phyloP scores from a whole-genome alignment of 257 asterid species.

The Solanum stenotomum region DNA sequence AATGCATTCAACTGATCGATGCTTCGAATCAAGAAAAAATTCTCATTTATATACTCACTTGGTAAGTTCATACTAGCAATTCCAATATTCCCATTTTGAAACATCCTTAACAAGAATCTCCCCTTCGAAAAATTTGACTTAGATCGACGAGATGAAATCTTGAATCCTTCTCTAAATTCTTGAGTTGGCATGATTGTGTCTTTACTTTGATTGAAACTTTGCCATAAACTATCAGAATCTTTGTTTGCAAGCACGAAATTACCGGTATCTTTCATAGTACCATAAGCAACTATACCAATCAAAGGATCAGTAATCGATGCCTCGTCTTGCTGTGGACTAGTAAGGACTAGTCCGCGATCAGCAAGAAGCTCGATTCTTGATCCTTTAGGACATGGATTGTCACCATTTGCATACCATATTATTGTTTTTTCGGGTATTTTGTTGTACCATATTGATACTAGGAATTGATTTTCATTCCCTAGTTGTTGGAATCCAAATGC shows the following conservation, averaged over 20 bases:
- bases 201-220: slow-evolving; percentile 15
- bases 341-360: slow-evolving; percentile 20
- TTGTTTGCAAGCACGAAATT: slow-evolving; percentile 17
- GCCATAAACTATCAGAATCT: slow-evolving; percentile 14
- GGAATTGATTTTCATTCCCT: slow-evolving; percentile 11
- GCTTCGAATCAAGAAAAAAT: slow-evolving; percentile 7
- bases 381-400: slow-evolving; percentile 14
- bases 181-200: slow-evolving; percentile 38
- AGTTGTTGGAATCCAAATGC: slow-evolving; percentile 34
- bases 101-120: slow-evolving; percentile 22
- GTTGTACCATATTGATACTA: slow-evolving; percentile 32
- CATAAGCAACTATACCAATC: slow-evolving; percentile 8
- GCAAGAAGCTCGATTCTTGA: slow-evolving; percentile 20
- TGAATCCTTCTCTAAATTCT: neutral
- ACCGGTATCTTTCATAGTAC: slow-evolving; percentile 30
- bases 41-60: neutral
- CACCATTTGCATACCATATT: slow-evolving; percentile 24
- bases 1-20: neutral
- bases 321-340: neutral
- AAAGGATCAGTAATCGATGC: slow-evolving; percentile 1
- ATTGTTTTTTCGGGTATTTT: slow-evolving; percentile 28
- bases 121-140: slow-evolving; percentile 17
- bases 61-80: slow-evolving; percentile 18
- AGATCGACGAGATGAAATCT: slow-evolving; percentile 21
- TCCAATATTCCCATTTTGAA: slow-evolving; percentile 23